Percentiles rank a stretch among this genome's conserved stretches.
Conservation (phyloP, 495 filamentous ascomycete genomes). For the Durotheca rogersii region DNA sequence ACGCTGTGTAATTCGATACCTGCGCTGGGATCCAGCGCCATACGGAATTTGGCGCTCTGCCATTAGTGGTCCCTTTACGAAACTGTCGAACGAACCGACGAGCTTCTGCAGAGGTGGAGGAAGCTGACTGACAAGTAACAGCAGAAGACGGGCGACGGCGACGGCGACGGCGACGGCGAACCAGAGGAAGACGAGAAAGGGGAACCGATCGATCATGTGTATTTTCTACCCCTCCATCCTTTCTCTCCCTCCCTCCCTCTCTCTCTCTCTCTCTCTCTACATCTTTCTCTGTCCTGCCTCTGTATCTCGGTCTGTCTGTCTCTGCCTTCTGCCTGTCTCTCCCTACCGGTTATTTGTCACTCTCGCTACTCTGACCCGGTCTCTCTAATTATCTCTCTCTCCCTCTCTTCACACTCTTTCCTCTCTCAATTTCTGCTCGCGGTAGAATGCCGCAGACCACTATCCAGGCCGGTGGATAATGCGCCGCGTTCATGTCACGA, state of each 20-base stretch:
- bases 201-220: neutral
- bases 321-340: neutral
- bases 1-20: constrained; percentile 23
- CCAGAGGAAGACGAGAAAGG: constrained; percentile 2
- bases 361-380: neutral
- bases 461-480: constrained; percentile 20
- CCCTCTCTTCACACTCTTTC: constrained; percentile 11
- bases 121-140: constrained; percentile 13
- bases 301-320: neutral
- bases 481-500: constrained; percentile 15
- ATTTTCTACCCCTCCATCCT: neutral
- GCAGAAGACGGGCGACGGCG: too few species aligned
- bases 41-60: constrained; percentile 23
- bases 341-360: neutral
- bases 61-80: constrained; percentile 18
- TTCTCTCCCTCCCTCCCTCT: neutral
- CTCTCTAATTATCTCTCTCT: neutral
- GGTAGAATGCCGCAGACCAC: constrained; percentile 11
- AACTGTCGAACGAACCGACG: constrained; percentile 6
- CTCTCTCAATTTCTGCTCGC: constrained; percentile 5
- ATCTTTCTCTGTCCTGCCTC: too few species aligned
- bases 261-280: neutral
- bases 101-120: constrained; percentile 13
- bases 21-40: constrained; percentile 28
- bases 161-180: too few species aligned